These are phyloP conservation scores for Acacia confusa DNA, from an alignment of 306 rosid species.

Conservation along the genomic window DNA sequence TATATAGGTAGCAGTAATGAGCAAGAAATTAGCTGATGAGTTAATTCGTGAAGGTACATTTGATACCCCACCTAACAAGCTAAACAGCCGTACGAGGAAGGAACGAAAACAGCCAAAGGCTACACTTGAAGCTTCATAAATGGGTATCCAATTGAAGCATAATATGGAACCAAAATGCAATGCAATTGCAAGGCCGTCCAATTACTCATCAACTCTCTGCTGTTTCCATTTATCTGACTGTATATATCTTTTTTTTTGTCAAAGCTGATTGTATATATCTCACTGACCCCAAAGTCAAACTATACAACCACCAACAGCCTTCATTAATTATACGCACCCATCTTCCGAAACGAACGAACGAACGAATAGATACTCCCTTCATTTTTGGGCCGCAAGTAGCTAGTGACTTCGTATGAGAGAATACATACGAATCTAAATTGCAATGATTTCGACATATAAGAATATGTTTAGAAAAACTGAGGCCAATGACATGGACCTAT, in stretches of 20 bases:
- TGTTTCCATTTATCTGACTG: neutral
- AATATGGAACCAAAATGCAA: neutral
- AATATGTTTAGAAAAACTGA: too few relatives aligned
- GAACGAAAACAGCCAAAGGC: neutral
- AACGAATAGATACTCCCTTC: too few relatives aligned
- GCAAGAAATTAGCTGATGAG: neutral
- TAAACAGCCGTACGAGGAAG: neutral
- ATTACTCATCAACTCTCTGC: neutral
- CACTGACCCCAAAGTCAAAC: neutral
- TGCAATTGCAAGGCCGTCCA: neutral
- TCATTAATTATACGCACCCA: neutral
- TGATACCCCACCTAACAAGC: neutral
- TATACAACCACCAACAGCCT: neutral
- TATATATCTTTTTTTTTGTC: too few relatives aligned
- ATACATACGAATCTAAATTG: too few relatives aligned
- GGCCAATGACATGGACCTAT: neutral
- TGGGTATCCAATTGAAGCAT: neutral
- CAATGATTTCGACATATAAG: too few relatives aligned
- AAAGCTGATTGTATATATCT: too few relatives aligned
- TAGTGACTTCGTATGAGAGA: too few relatives aligned
- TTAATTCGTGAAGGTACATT: neutral
- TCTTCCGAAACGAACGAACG: too few relatives aligned
- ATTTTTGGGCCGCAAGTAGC: too few relatives aligned
- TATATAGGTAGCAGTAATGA: neutral
- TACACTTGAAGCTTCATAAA: neutral